Conservation (phyloP, 2,329 filamentous ascomycete species). For the Beauveria australis region DNA sequence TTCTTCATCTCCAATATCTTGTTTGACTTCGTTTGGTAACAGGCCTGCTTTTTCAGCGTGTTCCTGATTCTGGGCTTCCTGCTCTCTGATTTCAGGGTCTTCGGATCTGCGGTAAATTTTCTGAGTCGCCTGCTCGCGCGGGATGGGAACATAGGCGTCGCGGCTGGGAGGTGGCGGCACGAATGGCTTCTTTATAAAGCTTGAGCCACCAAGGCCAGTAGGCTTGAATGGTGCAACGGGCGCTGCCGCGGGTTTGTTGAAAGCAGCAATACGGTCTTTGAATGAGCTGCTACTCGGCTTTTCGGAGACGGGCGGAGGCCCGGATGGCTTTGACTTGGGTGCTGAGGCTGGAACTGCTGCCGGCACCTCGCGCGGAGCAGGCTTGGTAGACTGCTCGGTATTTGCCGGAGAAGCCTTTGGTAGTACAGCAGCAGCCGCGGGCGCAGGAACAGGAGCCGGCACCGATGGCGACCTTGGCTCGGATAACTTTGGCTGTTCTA, state of each 20-base stretch:
- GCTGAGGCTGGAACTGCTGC: conserved; percentile 33
- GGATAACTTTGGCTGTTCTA: conserved; percentile 10
- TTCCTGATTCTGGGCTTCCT: conserved; percentile 56
- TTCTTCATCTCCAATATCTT: conserved; percentile 44
- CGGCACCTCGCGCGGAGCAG: conserved; percentile 24
- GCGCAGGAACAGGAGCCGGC: conserved; percentile 17
- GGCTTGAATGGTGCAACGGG: conserved; percentile 90
- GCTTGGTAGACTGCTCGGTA: conserved; percentile 25
- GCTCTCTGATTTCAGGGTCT: conserved; percentile 63
- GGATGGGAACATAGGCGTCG: conserved; percentile 78
- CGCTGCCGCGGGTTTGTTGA: conserved; percentile 81
- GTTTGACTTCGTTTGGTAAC: conserved; percentile 26
- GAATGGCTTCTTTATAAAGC: conserved; percentile 94
- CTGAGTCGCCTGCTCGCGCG: conserved; percentile 59
- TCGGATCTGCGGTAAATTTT: conserved; percentile 83
- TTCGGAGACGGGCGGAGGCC: conserved; percentile 59
- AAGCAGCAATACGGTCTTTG: conserved; percentile 91
- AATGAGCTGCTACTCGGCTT: conserved; percentile 75
- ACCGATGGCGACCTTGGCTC: conserved; percentile 27
- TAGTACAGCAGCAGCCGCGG: conserved; percentile 18
- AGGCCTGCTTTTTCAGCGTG: conserved; percentile 63
- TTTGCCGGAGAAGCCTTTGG: conserved; percentile 22
- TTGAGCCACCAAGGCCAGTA: conserved; percentile 50
- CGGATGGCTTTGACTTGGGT: conserved; percentile 37
- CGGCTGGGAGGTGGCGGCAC: conserved; percentile 90